Evolutionary conservation across 352 stramenopile genomes (phyloP).

Genomic region (Phytophthora pini): DNA sequence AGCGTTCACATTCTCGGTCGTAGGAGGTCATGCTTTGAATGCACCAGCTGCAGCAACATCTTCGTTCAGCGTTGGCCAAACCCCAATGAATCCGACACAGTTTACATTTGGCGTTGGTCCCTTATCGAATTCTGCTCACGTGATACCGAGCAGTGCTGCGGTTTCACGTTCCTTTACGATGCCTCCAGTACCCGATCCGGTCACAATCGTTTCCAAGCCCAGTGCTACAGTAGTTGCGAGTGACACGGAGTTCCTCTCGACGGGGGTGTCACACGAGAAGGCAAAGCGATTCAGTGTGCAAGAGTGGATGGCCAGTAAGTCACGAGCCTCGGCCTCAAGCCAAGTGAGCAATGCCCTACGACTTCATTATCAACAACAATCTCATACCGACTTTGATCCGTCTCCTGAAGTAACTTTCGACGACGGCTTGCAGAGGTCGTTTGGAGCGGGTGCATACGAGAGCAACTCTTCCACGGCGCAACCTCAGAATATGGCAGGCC

Average conservation of each 20-base stretch:
- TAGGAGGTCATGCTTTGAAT: slow-evolving; percentile 5
- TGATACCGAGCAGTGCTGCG: slow-evolving; percentile 1
- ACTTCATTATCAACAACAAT: slow-evolving; percentile 31
- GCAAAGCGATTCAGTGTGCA: slow-evolving; percentile 69
- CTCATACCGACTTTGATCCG: slow-evolving; percentile 10
- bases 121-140: slow-evolving; percentile 6
- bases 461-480: slow-evolving; percentile 5
- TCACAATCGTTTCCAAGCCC: slow-evolving; percentile 16
- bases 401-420: slow-evolving; percentile 6
- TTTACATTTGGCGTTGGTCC: slow-evolving; percentile 32
- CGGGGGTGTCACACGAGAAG: slow-evolving; percentile 77
- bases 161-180: slow-evolving; percentile 17
- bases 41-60: not conserved
- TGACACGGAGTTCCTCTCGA: slow-evolving; percentile 57
- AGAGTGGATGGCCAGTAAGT: slow-evolving; percentile 79
- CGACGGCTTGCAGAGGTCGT: slow-evolving; percentile 11
- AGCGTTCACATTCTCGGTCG: slow-evolving; percentile 23
- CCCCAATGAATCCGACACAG: slow-evolving; percentile 10
- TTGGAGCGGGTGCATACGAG: slow-evolving; percentile 7
- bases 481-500: not conserved
- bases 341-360: slow-evolving; percentile 32
- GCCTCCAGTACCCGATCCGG: slow-evolving; percentile 13
- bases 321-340: slow-evolving; percentile 35
- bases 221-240: slow-evolving; percentile 40
- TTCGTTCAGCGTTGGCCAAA: slow-evolving; percentile 8